Base-by-base conservation (phyloP, 306 rosid genomes). In the Prunus dulcis region DNA sequence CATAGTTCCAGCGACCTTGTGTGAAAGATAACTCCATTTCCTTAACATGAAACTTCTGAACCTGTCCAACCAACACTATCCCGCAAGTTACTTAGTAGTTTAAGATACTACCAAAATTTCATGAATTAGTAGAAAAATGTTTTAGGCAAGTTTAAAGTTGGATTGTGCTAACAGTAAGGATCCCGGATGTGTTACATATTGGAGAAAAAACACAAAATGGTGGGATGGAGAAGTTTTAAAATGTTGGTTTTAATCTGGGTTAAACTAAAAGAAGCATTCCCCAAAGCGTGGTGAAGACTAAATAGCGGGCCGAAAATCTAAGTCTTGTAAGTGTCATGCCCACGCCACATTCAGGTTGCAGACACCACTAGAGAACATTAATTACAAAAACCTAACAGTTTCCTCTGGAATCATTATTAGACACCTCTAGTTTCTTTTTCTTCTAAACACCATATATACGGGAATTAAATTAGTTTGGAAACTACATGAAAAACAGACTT, bases 1-100 rank as follows among this genome's bases (percentile, higher is more conserved):
- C 99, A 82, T 95, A 91, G 81, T 87, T 91, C 99, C 99, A 92
- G 55, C 96, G 90, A 74, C 97, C 99, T 92, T 95, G 97, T 19
- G 99, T 92, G 84, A 95, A 95, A 78, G 99, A 95, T 64, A 95
- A 85, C 64, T 95, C 98, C 98, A 89, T 88, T 64, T 88, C 89
- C 87, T 88, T 92, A 70, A 95, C 67, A 52, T 83, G 89, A 79
- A 80, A 92, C 84, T 90, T 95, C 60, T 84, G 79, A 84, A 86
- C 98, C 99, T 95, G 93, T 75, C 82, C 85, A 86, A 85, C 70
- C 64, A 88, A 86, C 77, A 78, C 77, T 64, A 76, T 56, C 72
- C 47, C 64, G 10, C 76, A 27, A 76, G 69, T 76, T 64, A 81
- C 45, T 46, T 53, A 27, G 68, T 56, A 55, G 45, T 27, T 57